Percentiles rank a stretch among this genome's conserved stretches.
phyloP scores from a whole-genome alignment of 257 asterid species.

The Paraleonurus japonicus region DNA sequence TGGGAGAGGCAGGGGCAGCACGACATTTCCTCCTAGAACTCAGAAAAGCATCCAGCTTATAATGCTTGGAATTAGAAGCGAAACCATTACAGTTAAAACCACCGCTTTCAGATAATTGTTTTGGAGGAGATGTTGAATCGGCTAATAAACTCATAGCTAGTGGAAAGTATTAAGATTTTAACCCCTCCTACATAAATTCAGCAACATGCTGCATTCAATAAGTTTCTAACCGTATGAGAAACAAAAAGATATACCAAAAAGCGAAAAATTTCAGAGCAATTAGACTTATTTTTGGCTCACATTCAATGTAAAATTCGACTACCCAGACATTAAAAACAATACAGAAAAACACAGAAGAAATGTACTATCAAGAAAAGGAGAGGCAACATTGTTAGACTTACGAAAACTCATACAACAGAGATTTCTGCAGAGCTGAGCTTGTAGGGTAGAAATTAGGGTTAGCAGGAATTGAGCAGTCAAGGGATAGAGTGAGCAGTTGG shows the following conservation, averaged over 20 bases:
- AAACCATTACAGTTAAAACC: not conserved
- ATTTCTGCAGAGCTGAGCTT: not conserved
- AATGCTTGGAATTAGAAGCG: conserved; percentile 16
- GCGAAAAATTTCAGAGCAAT: not conserved
- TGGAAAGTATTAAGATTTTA: not conserved
- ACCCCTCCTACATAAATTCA: conserved; percentile 11
- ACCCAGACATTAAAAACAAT: not conserved
- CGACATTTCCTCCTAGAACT: not conserved
- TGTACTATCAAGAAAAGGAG: not conserved
- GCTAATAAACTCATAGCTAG: conserved; percentile 12
- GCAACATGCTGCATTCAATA: not conserved
- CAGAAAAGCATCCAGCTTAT: not conserved
- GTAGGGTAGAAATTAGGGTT: not conserved
- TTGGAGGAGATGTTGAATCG: not conserved
- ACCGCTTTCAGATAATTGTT: not conserved
- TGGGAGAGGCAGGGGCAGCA: too few relatives aligned
- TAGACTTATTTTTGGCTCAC: not conserved
- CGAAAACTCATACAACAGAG: not conserved
- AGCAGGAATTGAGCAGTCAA: not conserved
- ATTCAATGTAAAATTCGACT: not conserved
- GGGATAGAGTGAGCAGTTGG: not conserved
- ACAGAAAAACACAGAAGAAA: not conserved
- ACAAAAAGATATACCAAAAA: not conserved
- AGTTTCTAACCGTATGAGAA: not conserved
- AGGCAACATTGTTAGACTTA: not conserved